Base-by-base conservation (phyloP, 2,329 filamentous ascomycete species). In the Aspergillus neoniger region DNA sequence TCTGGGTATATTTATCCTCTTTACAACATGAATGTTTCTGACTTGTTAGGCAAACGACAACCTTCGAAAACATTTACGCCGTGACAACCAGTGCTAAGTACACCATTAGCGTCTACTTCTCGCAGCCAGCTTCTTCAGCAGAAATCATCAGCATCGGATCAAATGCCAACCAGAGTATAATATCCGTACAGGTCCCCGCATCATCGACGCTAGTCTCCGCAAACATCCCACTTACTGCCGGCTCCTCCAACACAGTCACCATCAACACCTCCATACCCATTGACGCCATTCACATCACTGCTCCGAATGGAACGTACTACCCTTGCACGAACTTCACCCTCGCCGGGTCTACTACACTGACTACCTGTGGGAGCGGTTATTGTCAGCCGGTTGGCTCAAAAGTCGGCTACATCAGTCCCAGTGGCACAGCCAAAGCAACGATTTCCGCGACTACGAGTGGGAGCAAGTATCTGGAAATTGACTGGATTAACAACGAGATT, bases 401-500 rank as follows among this genome's bases (percentile, higher is more conserved):
- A 61, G 74, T 82, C 5, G 74, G 74, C 3, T 66, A 79, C 19
- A 70, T 82, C 2, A 69, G 70, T 0, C 59, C 67, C 0, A 72
- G 64, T n/a, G 66, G 65, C 38, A 67, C 64, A 2, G 73, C 78
- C 1, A 72, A 59, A 2, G 73, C 76, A n/a, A 72, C 69, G 0
- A 79, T 84, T 52, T 59, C 70, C 3, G 63, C 71, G 0, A 73
- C 71, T 1, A 73, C 63, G 3, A 17, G 53, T 1, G 76, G 77
- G 1, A 65, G 65, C 3, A 77, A 79, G 60, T 76, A 81, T 32
- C 60, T 84, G 0, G 80, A 79, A 0, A 68, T 84, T 12, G 80
- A 83, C 65, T 84, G 79, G 49, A 80, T 83, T 69, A 84, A 85
- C 70, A 83, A 85, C 62, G 82, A 84, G 8, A 74, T 83, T 10